These are phyloP conservation scores for Stachybotrys echinatus DNA, from an alignment of 2,329 filamentous ascomycete genomes.

Conservation along the genomic window DNA sequence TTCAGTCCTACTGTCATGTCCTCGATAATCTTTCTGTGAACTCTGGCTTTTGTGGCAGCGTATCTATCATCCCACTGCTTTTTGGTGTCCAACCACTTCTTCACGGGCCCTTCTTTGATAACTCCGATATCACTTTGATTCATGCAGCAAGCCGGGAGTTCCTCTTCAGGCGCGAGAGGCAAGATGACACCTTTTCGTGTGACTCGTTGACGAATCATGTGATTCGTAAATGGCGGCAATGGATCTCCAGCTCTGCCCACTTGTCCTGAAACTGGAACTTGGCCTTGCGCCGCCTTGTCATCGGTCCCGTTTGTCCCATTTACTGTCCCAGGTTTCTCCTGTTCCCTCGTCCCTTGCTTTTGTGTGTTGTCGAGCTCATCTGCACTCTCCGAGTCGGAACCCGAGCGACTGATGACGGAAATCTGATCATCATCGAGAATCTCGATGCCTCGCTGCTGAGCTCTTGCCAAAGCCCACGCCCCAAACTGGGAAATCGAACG, in stretches of 20 bases:
- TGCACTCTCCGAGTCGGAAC: conserved; percentile 23
- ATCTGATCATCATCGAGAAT: conserved; percentile 75
- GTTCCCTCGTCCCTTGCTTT: not conserved
- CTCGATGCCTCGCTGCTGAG: conserved; percentile 74
- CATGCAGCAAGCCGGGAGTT: conserved; percentile 62
- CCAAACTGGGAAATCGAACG: conserved; percentile 88
- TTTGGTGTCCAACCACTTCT: conserved; percentile 77
- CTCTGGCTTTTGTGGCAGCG: conserved; percentile 59
- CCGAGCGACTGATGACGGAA: conserved; percentile 65
- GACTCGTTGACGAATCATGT: conserved; percentile 91
- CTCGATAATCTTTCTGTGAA: conserved; percentile 68
- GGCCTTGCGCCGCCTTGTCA: not conserved
- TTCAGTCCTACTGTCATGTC: conserved; percentile 70
- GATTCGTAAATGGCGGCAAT: conserved; percentile 69
- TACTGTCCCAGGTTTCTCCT: not conserved
- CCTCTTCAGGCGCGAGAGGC: conserved; percentile 56
- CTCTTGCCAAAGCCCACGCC: conserved; percentile 81
- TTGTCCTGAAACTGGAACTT: conserved; percentile 15
- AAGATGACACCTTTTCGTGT: conserved; percentile 72
- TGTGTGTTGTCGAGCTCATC: conserved; percentile 5
- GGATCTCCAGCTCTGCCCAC: conserved; percentile 85
- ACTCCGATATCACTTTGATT: conserved; percentile 64
- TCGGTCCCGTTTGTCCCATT: conserved; percentile 10
- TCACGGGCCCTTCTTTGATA: conserved; percentile 72
- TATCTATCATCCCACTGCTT: conserved; percentile 69